Conservation (phyloP, 176 grass and related monocot genomes). For the Aegilops speltoides region DNA sequence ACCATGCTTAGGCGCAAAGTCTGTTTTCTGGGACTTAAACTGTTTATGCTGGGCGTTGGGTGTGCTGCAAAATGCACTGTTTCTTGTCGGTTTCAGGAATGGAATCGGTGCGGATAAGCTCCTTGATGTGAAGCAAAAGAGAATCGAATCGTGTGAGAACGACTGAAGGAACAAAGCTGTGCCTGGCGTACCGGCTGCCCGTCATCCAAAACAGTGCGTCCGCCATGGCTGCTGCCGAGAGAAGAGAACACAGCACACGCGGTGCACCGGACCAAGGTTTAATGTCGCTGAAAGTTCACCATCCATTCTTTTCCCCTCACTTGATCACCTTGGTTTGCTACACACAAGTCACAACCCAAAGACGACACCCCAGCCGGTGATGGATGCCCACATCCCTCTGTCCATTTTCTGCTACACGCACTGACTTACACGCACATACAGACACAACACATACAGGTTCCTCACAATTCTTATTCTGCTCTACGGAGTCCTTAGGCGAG, state of each 20-base stretch:
- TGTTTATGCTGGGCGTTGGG: too few relatives aligned
- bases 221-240: too few relatives aligned
- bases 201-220: too few relatives aligned
- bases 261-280: background rate
- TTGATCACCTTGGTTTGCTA: background rate
- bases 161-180: background rate
- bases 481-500: conserved; percentile 16
- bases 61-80: background rate
- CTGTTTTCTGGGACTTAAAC: too few relatives aligned
- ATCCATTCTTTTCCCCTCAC: conserved; percentile 4
- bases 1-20: too few relatives aligned
- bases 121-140: background rate
- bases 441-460: background rate
- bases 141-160: background rate
- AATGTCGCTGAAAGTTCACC: background rate
- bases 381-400: background rate
- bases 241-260: background rate
- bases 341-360: background rate
- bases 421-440: background rate
- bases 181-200: too few relatives aligned
- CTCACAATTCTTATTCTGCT: conserved; percentile 29
- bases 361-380: background rate
- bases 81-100: background rate
- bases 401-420: background rate
- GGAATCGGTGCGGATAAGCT: background rate